Base-by-base conservation (phyloP, 1,139 yeast genomes). In the Nakaseomyces bracarensis region DNA sequence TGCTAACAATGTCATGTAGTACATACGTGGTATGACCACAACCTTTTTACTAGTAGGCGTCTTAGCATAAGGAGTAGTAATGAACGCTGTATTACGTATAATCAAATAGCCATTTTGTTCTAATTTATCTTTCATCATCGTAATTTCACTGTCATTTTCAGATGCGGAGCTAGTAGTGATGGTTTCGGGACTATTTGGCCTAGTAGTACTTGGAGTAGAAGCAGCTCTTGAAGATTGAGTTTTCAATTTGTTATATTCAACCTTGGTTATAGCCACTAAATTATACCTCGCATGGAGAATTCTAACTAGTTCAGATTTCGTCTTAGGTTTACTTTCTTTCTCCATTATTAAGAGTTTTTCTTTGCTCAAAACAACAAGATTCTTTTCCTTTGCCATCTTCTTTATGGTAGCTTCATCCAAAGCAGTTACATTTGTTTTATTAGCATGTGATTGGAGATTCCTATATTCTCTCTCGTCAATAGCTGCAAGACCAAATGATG, bases 1-100 rank as follows among this genome's bases (percentile, higher is more conserved):
- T 5, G 36, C 36, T 8, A 33, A 13, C 55, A 57, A 41, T 14
- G 41, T 44, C 49, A 72, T 72, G 59, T 79, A 82, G 55, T 80
- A 81, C 3, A 77, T 70, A 7, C 72, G 66, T 11, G 89, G 87
- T 29, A 82, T 57, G 6, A 79, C 77, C 43, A 78, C 79, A 28
- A 79, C 79, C 49, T 75, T 74, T 10, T 66, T 63, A n/a, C 69
- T 61, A 46, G 78, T 83, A 1, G 82, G 77, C 7, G 61, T 62
- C 52, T 74, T 70, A 9, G 75, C 71, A 25, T 72, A 70, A 2
- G 54, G 43, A 3, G 57, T 79, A 2, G 83, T 76, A 46, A 81
- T 64, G 51, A 74, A 79, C 3, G 79, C 67, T 14, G 69, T 56
- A 38, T 66, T 68, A 3, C 87, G 83, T 37, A 80, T 68, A 40